Evolutionary conservation across 352 stramenopile species (phyloP), one percentile per base, ranked within the genome.

Genomic region (Saprolegnia diclina): DNA sequence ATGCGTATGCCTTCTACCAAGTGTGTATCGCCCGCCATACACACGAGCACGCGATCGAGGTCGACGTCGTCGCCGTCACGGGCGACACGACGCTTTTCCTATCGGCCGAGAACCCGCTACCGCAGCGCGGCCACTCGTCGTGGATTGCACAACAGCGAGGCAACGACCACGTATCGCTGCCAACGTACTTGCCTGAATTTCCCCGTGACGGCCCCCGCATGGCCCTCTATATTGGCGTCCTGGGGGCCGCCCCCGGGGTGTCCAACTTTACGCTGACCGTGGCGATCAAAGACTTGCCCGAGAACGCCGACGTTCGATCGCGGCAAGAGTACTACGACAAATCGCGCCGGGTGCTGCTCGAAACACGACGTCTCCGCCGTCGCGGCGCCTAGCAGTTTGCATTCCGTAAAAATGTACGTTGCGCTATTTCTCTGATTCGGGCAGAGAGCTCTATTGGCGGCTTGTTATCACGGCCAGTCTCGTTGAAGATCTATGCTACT

Each of bases 171-270:
- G 75, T 93, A 44, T 80, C 79, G 57, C 76, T 93, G 14, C 87
- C 74, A 64, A 93, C 85, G 57, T 93, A 92, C 56, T 70, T 93
- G 14, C 83, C 91, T 37, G 85, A 85, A 10, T 93, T 91, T 63
- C 82, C 83, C 11, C 83, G 85, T 48, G 80, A 79, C 45, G 64
- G 66, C 32, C 76, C 88, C 32, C 67, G 50, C 10, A 80, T 91
- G 46, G 59, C 85, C 35, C 71, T 93, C 19, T 85, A 93, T 71
- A 87, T 93, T 21, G 83, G 81, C 0, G 82, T 93, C 1, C 74
- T 80, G 14, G 85, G 85, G 6, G 63, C 80, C 32, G 73, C 76
- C 5, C 67, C 77, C 10, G 52, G 71, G 4, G 26, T 32, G 11
- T 73, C 73, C 1, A 73, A 45, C 44, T 91, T 81, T 67, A 76